A percentile compares a stretch with the other conserved stretches of the same genome.
These are phyloP conservation scores for Zoysia pacifica DNA, from an alignment of 176 grass and related monocot genomes.

Conservation along the genomic window DNA sequence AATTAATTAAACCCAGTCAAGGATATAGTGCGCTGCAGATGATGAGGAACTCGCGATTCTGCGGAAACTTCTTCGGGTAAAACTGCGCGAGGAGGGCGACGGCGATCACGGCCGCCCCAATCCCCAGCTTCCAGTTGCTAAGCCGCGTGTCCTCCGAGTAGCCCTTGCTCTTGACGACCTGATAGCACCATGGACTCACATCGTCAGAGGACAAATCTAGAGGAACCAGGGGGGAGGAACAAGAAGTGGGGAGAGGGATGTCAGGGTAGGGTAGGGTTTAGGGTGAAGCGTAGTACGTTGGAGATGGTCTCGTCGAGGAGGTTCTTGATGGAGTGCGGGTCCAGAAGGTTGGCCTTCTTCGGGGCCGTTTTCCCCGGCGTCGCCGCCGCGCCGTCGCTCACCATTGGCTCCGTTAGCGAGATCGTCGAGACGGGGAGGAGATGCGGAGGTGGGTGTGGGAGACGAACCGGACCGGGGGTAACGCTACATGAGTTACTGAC, in stretches of 20 bases:
- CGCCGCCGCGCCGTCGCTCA: slow-evolving; percentile 37
- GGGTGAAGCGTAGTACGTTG: slow-evolving; percentile 36
- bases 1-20: slow-evolving; percentile 28
- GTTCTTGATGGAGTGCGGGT: slow-evolving; percentile 79
- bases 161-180: slow-evolving; percentile 85
- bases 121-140: slow-evolving; percentile 80
- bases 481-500: slow-evolving; percentile 13
- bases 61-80: slow-evolving; percentile 98
- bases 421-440: background rate
- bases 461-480: background rate
- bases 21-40: slow-evolving; percentile 95
- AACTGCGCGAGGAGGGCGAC: slow-evolving; percentile 91
- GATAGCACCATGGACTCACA: background rate
- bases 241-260: background rate
- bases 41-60: slow-evolving; percentile 88
- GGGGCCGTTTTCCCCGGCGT: slow-evolving; percentile 42
- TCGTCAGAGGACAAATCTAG: slow-evolving; percentile 22
- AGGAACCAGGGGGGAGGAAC: background rate
- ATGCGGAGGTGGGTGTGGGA: background rate
- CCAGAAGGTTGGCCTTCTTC: slow-evolving; percentile 72
- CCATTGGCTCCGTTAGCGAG: slow-evolving; percentile 35
- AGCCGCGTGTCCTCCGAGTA: slow-evolving; percentile 85
- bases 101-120: slow-evolving; percentile 75
- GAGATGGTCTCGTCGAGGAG: slow-evolving; percentile 74
- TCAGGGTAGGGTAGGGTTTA: slow-evolving; percentile 27